phyloP scores from a whole-genome alignment of 2,329 filamentous ascomycete genomes.

The Colletotrichum chlorophyti region DNA sequence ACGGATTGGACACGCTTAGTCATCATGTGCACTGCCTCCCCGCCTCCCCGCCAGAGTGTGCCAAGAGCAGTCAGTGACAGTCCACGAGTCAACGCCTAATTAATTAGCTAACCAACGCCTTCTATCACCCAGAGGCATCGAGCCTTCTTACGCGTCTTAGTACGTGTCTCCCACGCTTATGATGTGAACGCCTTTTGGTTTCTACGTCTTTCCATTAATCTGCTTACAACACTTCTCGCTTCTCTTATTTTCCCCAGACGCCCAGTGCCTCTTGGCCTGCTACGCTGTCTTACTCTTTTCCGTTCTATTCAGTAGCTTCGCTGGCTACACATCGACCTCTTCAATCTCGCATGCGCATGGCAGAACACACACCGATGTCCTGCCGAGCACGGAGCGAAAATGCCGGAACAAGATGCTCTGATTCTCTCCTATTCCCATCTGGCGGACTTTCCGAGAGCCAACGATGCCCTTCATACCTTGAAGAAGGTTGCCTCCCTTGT shows the following conservation, averaged over 20 bases:
- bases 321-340: not conserved
- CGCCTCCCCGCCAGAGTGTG: constrained; percentile 12
- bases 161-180: constrained; percentile 19
- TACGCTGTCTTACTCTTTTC: not conserved
- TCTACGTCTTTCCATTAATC: not conserved
- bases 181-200: constrained; percentile 4
- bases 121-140: constrained; percentile 16
- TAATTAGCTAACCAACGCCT: not conserved
- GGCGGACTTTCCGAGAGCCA: constrained; percentile 50
- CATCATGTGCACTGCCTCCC: constrained; percentile 12
- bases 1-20: constrained; percentile 2
- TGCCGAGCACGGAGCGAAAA: constrained; percentile 28
- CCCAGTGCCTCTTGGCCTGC: not conserved
- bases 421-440: constrained; percentile 58
- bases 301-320: not conserved
- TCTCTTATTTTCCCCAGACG: not conserved
- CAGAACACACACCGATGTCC: not conserved
- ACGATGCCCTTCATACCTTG: constrained; percentile 65
- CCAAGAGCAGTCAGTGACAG: constrained; percentile 1
- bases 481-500: constrained; percentile 86
- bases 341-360: too few relatives aligned
- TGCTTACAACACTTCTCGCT: not conserved
- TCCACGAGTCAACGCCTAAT: not conserved
- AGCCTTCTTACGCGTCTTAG: constrained; percentile 21
- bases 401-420: constrained; percentile 53